Evolutionary conservation across 768 basidiomycete genomes (phyloP), one percentile per base, ranked within the genome.

Genomic region (Mycena belliarum): DNA sequence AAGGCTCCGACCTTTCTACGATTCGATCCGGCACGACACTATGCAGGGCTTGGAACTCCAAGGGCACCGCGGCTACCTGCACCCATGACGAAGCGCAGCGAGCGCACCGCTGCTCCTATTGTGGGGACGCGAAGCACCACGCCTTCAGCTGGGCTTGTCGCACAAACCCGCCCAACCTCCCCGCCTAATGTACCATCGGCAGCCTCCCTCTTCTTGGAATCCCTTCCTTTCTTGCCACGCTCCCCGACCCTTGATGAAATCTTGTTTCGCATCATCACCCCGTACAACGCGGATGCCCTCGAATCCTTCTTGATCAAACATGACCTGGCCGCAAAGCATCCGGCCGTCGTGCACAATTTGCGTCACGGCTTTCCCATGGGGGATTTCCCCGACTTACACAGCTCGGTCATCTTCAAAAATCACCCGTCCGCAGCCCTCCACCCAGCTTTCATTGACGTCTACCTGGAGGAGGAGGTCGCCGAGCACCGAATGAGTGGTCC

Each of bases 401-500:
- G 26, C 9, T 40, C 59, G 11, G 52, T 66, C 35, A 68, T 72
- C n/a, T 47, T 71, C 15, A 51, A 49, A 0, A 68, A 71, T 40
- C 61, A 68, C 41, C 53, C 60, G 0, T 68, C 29, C 29, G 29
- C 65, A 0, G 44, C 55, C 32, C 1, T 24, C 0, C 52, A 58
- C 41, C 7, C 12, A 8, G 53, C 58, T 2, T 59, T 49, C 1
- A 59, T 75, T 9, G 33, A 65, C 6, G 41, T 41, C 0, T 71
- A 70, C 26, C 52, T 70, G 1, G 16, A 37, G 0, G 59, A 65
- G 0, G 70, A 73, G 46, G 53, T 68, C 1, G 20, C 20, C 0
- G 57, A 65, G 0, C 37, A 55, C 10, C 20, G 69, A 4, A 72
- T 75, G 68, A 64, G 62, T 6, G 69, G 73, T 8, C 66, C 69